Evolutionary conservation across 2,329 filamentous ascomycete genomes (phyloP).

Genomic region (Hortaea werneckii): DNA sequence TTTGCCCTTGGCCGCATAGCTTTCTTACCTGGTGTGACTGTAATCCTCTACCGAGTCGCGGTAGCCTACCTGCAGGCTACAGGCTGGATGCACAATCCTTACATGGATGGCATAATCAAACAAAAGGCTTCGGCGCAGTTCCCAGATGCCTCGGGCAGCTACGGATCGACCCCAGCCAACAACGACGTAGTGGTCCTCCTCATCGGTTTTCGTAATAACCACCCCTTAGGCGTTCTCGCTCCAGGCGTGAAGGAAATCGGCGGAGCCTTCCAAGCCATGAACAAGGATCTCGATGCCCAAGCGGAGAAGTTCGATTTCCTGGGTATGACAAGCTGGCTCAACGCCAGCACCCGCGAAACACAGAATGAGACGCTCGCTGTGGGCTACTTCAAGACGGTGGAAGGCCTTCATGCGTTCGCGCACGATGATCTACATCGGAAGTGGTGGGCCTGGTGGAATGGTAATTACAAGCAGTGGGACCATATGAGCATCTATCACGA

Average conservation of each 20-base stretch:
- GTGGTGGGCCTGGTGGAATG: constrained; percentile 43
- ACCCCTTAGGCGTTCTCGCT: constrained; percentile 39
- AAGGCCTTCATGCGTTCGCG: constrained; percentile 43
- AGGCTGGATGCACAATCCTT: constrained; percentile 28
- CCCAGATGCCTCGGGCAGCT: constrained; percentile 26
- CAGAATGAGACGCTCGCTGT: constrained; percentile 34
- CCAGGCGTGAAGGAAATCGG: constrained; percentile 35
- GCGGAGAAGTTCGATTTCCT: constrained; percentile 40
- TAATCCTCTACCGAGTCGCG: constrained; percentile 26
- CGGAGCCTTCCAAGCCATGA: constrained; percentile 32
- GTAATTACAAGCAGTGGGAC: constrained; percentile 21
- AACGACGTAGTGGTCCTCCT: constrained; percentile 29
- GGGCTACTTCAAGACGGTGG: constrained; percentile 43
- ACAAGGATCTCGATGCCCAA: constrained; percentile 22
- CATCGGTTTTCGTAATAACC: constrained; percentile 26
- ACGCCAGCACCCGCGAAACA: constrained; percentile 26
- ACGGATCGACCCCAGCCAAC: constrained; percentile 21
- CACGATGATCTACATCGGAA: constrained; percentile 39
- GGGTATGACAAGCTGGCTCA: constrained; percentile 33
- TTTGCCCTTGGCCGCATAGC: constrained; percentile 26
- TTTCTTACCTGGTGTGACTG: constrained; percentile 24
- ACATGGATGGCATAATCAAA: constrained; percentile 26
- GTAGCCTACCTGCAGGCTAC: constrained; percentile 26
- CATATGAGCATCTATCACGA: constrained; percentile 48
- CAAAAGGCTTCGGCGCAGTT: constrained; percentile 30